Conservation (phyloP, 2,329 filamentous ascomycete genomes). For the Trichoderma atroviride region DNA sequence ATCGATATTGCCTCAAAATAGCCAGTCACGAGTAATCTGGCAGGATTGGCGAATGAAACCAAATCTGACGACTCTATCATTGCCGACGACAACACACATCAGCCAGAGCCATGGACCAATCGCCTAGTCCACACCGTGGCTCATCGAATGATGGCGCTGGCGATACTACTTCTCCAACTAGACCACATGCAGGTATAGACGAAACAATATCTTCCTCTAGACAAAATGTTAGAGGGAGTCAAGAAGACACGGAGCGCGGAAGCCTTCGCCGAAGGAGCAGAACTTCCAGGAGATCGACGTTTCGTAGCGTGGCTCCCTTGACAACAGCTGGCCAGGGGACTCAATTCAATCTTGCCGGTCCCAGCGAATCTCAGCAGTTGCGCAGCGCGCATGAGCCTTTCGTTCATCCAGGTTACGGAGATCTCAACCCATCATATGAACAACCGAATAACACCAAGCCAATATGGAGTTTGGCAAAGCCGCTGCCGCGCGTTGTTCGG, state of each 20-base stretch:
- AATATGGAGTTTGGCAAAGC: conserved; percentile 17
- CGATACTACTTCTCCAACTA: background rate
- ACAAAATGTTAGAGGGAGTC: background rate
- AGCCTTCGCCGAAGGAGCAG: conserved; percentile 11
- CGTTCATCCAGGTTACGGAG: background rate
- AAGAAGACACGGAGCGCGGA: background rate
- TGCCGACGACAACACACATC: background rate
- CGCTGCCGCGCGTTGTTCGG: conserved; percentile 11
- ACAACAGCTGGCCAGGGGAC: conserved; percentile 2
- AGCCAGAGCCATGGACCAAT: background rate
- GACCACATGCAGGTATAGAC: background rate
- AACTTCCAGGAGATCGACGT: conserved; percentile 6
- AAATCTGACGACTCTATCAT: background rate
- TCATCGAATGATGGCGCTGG: background rate
- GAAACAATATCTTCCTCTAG: background rate
- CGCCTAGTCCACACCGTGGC: background rate
- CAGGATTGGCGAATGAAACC: background rate
- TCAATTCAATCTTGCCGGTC: conserved; percentile 16
- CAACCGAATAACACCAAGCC: conserved; percentile 9
- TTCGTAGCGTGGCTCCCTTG: conserved; percentile 10
- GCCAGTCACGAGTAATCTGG: too few relatives aligned
- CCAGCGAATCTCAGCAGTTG: background rate
- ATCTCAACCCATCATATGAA: background rate
- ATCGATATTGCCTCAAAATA: background rate
- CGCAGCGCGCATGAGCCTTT: background rate